Evolutionary conservation across 2,329 filamentous ascomycete species (phyloP), one percentile per base, ranked within the genome.

Genomic region (Didymosphaeria variabile): DNA sequence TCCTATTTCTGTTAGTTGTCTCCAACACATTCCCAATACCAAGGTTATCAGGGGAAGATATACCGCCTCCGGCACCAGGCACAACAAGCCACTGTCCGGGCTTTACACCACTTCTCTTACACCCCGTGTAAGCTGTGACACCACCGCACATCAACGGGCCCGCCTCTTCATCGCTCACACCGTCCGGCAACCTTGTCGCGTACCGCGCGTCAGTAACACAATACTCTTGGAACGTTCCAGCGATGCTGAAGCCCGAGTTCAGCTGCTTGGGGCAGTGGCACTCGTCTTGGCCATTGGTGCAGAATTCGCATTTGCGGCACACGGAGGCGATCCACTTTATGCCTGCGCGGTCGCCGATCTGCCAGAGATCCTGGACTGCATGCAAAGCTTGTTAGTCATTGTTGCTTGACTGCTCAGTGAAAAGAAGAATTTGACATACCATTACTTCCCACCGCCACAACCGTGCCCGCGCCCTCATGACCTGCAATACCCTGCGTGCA

Each of bases 291-390:
- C 88, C 85, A 74, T 90, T 79, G 70, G 80, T 88, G 83, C 94
- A 97, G 85, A 91, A 96, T 68, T 88, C 85, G 82, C 94, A 97
- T 65, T 84, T 79, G 61, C 95, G 84, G 80, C 94, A 97, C 42
- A 91, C 89, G 66, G 91, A 91, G 78, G 97, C 94, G 75, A 97
- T 84, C 93, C 93, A 97, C 84, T 83, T 80, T 59, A 80, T 73
- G 6, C 85, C 85, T 2, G 80, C 85, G 26, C 85, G 77, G 62
- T 87, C 83, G 5, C 86, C 85, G 1, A 67, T 32, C 50, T 93
- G 82, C 71, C 72, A 74, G 62, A 95, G 81, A 70, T 94, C 91
- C 13, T 85, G 81, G 64, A 95, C 53, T 55, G 23, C 2, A 31
- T 5, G 7, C 23, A 13, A 2, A 23, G 13, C 2, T 7, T 10